A percentile compares a stretch with the other conserved stretches of the same genome.
These are phyloP conservation scores for Solidago caesia DNA, from an alignment of 129 eudicot species.

Conservation along the genomic window DNA sequence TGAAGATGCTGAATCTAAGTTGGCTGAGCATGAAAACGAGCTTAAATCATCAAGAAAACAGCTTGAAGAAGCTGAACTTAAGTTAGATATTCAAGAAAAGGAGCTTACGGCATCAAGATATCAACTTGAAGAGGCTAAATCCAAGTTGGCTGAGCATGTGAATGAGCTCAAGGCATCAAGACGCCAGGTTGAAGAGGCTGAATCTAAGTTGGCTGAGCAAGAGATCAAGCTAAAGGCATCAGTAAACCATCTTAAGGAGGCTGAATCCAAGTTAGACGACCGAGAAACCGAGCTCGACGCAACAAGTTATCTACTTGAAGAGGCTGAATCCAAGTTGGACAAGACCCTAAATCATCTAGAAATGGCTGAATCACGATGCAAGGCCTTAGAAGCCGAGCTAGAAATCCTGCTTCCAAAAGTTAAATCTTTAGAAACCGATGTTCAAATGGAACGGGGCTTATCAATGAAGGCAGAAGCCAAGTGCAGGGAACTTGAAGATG, in stretches of 20 bases:
- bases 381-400: conserved; percentile 45
- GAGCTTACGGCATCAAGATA: conserved; percentile 29
- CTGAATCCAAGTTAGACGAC: conserved; percentile 48
- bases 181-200: conserved; percentile 16
- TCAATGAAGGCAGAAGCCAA: conserved; percentile 42
- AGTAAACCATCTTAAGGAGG: conserved; percentile 35
- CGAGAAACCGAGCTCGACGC: conserved; percentile 40
- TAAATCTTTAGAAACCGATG: conserved; percentile 35
- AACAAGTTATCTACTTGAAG: conserved; percentile 4
- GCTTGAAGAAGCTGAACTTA: conserved; percentile 49
- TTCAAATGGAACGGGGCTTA: conserved; percentile 50
- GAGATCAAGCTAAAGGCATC: conserved; percentile 46
- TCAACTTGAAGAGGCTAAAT: conserved; percentile 33
- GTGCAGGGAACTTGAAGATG: conserved; percentile 47
- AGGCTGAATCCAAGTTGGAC: conserved; percentile 35
- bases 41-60: conserved; percentile 36
- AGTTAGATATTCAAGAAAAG: conserved; percentile 38
- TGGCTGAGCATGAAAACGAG: conserved; percentile 40
- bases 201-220: conserved; percentile 30
- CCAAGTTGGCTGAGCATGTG: conserved; percentile 30
- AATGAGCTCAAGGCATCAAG: conserved; percentile 27
- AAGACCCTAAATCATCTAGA: conserved; percentile 21
- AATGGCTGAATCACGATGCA: conserved; percentile 43
- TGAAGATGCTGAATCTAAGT: conserved; percentile 22
- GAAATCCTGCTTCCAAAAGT: conserved; percentile 38